These are phyloP conservation scores for Alternaria hordeiaustralica DNA, from an alignment of 2,329 filamentous ascomycete genomes.

Conservation along the genomic window DNA sequence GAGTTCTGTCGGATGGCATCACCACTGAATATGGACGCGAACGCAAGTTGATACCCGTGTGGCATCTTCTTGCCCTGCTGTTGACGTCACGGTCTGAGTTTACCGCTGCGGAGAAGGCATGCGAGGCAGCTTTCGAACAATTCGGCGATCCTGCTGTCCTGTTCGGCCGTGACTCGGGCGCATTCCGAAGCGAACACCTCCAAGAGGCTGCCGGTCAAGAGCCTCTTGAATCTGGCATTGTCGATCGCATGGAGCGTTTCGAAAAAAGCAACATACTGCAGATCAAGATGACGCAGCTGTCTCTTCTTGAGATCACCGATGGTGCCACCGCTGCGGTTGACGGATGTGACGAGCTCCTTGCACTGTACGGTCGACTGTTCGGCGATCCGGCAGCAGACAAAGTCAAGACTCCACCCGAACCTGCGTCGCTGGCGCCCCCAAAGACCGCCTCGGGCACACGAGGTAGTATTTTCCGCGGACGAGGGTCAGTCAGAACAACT, in stretches of 20 bases:
- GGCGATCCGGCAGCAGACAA: slow-evolving; percentile 59
- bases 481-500: slow-evolving; percentile 38
- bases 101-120: slow-evolving; percentile 77
- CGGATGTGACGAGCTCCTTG: slow-evolving; percentile 81
- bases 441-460: slow-evolving; percentile 70
- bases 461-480: slow-evolving; percentile 77
- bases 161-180: slow-evolving; percentile 65
- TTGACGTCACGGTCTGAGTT: slow-evolving; percentile 88
- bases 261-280: slow-evolving; percentile 91
- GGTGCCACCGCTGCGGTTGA: slow-evolving; percentile 87
- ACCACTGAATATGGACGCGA: slow-evolving; percentile 57
- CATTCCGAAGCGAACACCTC: slow-evolving; percentile 71
- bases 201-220: slow-evolving; percentile 50
- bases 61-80: slow-evolving; percentile 88
- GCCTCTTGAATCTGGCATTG: slow-evolving; percentile 56
- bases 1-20: slow-evolving; percentile 36
- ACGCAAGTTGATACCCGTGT: slow-evolving; percentile 74
- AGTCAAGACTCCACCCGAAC: slow-evolving; percentile 47
- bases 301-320: slow-evolving; percentile 81
- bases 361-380: slow-evolving; percentile 82
- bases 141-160: slow-evolving; percentile 75
- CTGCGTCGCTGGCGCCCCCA: slow-evolving; percentile 63
- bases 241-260: slow-evolving; percentile 80
- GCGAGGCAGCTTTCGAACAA: slow-evolving; percentile 89
- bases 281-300: slow-evolving; percentile 92